phyloP scores from a whole-genome alignment of 2,329 filamentous ascomycete species.

The Dothidotthia symphoricarpi region DNA sequence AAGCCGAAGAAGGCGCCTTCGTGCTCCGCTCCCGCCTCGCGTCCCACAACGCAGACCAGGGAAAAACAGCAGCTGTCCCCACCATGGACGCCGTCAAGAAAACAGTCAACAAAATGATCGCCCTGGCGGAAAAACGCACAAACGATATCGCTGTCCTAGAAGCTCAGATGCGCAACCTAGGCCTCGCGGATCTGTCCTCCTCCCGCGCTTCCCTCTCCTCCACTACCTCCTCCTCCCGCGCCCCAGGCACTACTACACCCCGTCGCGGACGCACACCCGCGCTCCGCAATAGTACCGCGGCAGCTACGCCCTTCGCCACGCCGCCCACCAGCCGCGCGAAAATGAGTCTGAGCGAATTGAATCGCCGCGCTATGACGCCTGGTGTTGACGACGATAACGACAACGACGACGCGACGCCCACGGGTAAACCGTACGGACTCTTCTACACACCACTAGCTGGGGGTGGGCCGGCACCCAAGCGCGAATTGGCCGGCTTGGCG shows the following conservation, averaged over 20 bases:
- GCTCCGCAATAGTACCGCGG: conserved; percentile 17
- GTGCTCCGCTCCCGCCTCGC: conserved; percentile 77
- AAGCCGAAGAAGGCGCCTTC: conserved; percentile 77
- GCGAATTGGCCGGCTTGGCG: conserved; percentile 37
- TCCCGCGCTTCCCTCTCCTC: conserved; percentile 22
- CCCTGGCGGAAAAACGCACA: conserved; percentile 86
- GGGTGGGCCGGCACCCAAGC: conserved; percentile 24
- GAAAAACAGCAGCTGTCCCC: conserved; percentile 54
- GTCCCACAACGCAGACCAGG: conserved; percentile 52
- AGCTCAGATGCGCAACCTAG: conserved; percentile 74
- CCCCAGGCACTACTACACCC: conserved; percentile 19
- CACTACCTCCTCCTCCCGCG: conserved; percentile 24
- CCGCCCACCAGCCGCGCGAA: conserved; percentile 38
- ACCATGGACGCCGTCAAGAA: conserved; percentile 90
- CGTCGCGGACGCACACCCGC: conserved; percentile 12
- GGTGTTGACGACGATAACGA: too few relatives aligned
- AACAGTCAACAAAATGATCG: conserved; percentile 90
- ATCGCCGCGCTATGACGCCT: conserved; percentile 31
- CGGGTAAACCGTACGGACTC: conserved; percentile 34
- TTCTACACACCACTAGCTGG: conserved; percentile 32
- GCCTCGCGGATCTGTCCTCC: conserved; percentile 23
- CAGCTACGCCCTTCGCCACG: conserved; percentile 36
- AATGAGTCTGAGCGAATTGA: conserved; percentile 33
- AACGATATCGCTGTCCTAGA: conserved; percentile 90
- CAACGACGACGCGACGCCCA: conserved; percentile 22